phyloP scores from a whole-genome alignment of 371 early-diverging fungal species.

The Mortierella sp. region DNA sequence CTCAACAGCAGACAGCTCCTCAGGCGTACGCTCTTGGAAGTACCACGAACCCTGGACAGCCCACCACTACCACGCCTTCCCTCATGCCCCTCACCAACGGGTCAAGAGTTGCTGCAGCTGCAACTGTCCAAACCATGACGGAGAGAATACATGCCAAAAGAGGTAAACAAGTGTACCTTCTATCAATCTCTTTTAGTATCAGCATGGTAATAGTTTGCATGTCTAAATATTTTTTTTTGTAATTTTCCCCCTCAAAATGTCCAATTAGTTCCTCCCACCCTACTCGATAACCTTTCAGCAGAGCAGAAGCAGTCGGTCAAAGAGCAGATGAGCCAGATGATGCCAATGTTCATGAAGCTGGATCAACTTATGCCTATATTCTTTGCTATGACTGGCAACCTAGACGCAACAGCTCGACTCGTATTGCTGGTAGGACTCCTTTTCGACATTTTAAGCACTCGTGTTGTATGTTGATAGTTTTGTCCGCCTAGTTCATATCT shows the following conservation, averaged over 20 bases:
- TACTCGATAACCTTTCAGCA: conserved; percentile 57
- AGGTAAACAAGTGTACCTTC: conserved; percentile 42
- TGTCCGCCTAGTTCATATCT: too few relatives aligned
- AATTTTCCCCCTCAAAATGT: too few relatives aligned
- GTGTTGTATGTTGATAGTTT: too few relatives aligned
- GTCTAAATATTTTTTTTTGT: neutral
- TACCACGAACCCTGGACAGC: conserved; percentile 6
- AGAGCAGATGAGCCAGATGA: conserved; percentile 59
- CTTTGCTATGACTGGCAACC: conserved; percentile 59
- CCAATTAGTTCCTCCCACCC: conserved; percentile 50
- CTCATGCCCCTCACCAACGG: conserved; percentile 15
- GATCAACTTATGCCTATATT: conserved; percentile 63
- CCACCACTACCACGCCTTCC: conserved; percentile 2
- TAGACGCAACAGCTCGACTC: conserved; percentile 63
- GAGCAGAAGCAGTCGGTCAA: conserved; percentile 65
- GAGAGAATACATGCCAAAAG: conserved; percentile 60
- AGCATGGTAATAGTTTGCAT: neutral
- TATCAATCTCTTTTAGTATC: neutral
- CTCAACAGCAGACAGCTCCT: conserved; percentile 9
- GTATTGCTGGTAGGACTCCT: conserved; percentile 61
- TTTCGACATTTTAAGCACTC: neutral
- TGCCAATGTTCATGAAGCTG: conserved; percentile 63
- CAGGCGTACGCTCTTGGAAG: conserved; percentile 9
- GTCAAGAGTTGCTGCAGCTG: conserved; percentile 45
- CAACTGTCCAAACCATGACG: conserved; percentile 62